Evolutionary conservation across 106 monocot species (phyloP).

Genomic region (Narthecium ossifragum): DNA sequence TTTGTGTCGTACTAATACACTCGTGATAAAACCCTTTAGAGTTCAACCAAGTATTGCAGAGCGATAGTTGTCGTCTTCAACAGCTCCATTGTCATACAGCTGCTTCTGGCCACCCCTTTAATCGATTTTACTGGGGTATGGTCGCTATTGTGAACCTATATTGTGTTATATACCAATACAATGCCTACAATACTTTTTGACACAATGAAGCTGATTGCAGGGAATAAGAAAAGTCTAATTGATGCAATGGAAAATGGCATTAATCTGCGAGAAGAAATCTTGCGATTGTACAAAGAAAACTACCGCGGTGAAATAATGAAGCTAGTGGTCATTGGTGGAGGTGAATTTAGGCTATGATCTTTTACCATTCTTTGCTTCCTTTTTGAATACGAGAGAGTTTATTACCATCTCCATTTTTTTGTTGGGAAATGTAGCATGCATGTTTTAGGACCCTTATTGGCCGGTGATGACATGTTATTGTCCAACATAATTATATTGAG

Average conservation of each 20-base stretch:
- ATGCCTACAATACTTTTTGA: too few relatives aligned
- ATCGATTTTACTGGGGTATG: constrained; percentile 99
- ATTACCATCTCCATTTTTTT: too few relatives aligned
- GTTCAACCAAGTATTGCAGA: constrained; percentile 93
- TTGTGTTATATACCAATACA: too few relatives aligned
- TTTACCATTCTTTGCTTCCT: too few relatives aligned
- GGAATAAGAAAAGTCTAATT: constrained; percentile 93
- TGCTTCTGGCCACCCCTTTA: constrained; percentile 60
- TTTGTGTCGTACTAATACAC: not conserved
- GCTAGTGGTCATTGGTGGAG: constrained; percentile 96
- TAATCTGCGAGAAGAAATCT: constrained; percentile 81
- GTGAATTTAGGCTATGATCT: constrained; percentile 26
- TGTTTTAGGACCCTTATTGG: too few relatives aligned
- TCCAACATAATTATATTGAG: too few relatives aligned
- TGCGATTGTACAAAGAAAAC: constrained; percentile 63
- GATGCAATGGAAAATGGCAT: constrained; percentile 90
- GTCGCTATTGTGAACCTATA: not conserved
- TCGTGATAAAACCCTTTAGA: constrained; percentile 51
- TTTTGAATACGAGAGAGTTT: too few relatives aligned
- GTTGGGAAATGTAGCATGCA: too few relatives aligned
- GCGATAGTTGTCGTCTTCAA: constrained; percentile 79
- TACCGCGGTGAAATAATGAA: constrained; percentile 91
- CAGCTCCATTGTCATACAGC: constrained; percentile 91
- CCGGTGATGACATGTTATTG: too few relatives aligned
- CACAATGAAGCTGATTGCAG: too few relatives aligned